A percentile compares a stretch with the other conserved stretches of the same genome.
These are phyloP conservation scores for Trametes coccinea DNA, from an alignment of 768 basidiomycete species.

Conservation along the genomic window DNA sequence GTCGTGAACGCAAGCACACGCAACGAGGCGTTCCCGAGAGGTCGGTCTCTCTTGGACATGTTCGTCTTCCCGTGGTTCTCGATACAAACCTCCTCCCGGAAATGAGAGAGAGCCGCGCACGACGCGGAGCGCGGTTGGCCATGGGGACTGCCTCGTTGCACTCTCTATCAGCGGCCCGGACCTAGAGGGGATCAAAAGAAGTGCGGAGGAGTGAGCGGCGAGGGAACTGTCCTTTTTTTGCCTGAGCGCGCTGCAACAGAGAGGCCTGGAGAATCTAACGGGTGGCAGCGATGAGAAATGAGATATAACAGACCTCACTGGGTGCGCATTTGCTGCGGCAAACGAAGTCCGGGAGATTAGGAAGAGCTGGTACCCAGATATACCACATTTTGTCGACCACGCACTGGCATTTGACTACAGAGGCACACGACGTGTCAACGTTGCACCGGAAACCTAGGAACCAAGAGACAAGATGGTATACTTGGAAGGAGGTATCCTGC, in stretches of 20 bases:
- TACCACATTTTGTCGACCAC: not conserved
- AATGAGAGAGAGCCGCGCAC: slow-evolving; percentile 1
- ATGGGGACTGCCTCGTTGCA: slow-evolving; percentile 12
- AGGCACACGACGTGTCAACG: not conserved
- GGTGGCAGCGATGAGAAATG: no score
- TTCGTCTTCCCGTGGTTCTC: slow-evolving; percentile 7
- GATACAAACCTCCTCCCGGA: slow-evolving; percentile 7
- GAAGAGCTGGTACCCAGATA: not conserved
- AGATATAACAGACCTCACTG: no score
- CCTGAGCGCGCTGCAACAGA: not conserved
- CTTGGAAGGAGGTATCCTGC: not conserved
- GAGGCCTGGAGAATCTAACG: no score
- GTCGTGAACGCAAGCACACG: not conserved
- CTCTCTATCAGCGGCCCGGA: slow-evolving; percentile 6
- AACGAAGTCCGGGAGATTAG: not conserved
- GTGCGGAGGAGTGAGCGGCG: not conserved
- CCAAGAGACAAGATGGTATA: not conserved
- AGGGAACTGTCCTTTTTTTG: slow-evolving; percentile 1
- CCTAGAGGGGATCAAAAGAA: slow-evolving; percentile 6
- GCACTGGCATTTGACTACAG: not conserved
- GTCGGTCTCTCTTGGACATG: not conserved
- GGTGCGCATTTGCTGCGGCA: no score
- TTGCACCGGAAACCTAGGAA: not conserved
- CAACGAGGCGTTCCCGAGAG: not conserved
- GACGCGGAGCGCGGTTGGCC: not conserved